phyloP scores from a whole-genome alignment of 768 basidiomycete species.

The Tulasnella sp. region DNA sequence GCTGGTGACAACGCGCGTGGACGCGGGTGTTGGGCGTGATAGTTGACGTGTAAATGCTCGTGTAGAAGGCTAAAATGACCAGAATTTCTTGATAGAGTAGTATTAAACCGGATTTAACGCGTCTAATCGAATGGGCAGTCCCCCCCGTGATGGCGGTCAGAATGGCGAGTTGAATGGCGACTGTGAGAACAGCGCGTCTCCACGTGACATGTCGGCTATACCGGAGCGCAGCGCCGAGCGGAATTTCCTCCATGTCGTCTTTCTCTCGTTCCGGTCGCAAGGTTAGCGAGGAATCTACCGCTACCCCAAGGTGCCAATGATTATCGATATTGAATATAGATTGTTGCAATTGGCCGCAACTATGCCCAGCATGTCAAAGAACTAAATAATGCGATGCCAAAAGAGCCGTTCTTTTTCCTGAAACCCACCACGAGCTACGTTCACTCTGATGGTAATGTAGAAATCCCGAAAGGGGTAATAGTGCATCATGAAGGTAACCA shows the following conservation, averaged over 20 bases:
- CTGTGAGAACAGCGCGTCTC: neutral
- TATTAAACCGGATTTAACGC: neutral
- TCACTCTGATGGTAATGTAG: constrained; percentile 58
- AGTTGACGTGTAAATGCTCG: too few relatives aligned
- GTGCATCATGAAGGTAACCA: constrained; percentile 81
- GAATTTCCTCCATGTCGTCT: constrained; percentile 21
- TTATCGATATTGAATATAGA: constrained; percentile 69
- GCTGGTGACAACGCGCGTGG: too few relatives aligned
- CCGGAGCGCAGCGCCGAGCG: too few relatives aligned
- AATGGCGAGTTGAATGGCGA: neutral
- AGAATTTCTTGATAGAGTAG: neutral
- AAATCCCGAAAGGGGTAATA: constrained; percentile 72
- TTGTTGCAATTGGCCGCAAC: constrained; percentile 93
- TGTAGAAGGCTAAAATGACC: too few relatives aligned
- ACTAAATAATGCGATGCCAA: constrained; percentile 74
- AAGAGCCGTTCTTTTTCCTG: constrained; percentile 96
- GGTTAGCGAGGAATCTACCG: constrained; percentile 13
- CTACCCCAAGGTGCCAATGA: neutral
- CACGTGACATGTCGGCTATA: too few relatives aligned
- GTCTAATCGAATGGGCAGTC: neutral
- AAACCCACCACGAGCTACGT: constrained; percentile 93
- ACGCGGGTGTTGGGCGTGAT: too few relatives aligned
- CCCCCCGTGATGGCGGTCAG: neutral
- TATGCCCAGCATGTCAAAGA: constrained; percentile 88
- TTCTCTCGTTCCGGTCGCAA: constrained; percentile 24